Evolutionary conservation across 495 filamentous ascomycete species (phyloP), one percentile per base, ranked within the genome.

Genomic region (Aspergillus mulundensis): DNA sequence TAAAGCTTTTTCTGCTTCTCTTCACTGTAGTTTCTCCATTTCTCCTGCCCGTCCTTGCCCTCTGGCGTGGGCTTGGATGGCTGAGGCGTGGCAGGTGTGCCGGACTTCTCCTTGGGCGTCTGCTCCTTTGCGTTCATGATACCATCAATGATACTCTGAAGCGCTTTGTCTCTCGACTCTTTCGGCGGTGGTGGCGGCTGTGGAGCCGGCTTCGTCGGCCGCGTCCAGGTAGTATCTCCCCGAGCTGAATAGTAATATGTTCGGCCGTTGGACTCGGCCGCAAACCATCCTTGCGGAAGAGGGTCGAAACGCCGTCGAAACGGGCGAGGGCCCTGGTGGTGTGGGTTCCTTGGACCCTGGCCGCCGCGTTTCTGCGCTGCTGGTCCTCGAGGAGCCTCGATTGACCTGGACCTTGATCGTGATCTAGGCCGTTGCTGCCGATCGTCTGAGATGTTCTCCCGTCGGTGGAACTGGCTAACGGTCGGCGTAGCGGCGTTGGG

Each of bases 1-100:
- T 96, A 97, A 3, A 95, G 76, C 72, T 90, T 95, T 81, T 89
- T 93, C 68, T 91, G 87, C 70, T 96, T 96, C 51, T 96, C 90
- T 58, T 89, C 74, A 16, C 85, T 77, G 53, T 86, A 81, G 63
- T 80, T 85, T 60, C 84, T 81, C 92, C 92, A 97, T 69, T 89
- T 92, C 53, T 94, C 89, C 34, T 68, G 70, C 7, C 73, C 71
- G 55, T 83, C 82, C 65, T 85, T 88, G 49, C 81, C 81, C 53
- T 87, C 83, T 41, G 84, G 81, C 5, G 78, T 77, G 12, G 81
- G 81, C 21, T 75, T 80, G 5, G 60, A 60, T 11, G 72, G 68
- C 44, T 78, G 75, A 1, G 79, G 78, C 5, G 81, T 81, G 5
- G 62, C 71, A 2, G 81, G 80, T 5, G 74, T 76, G 21, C 74